Percentiles rank a stretch among this genome's conserved stretches.
These are phyloP conservation scores for Populus alba DNA, from an alignment of 345 rosid species.

Conservation along the genomic window DNA sequence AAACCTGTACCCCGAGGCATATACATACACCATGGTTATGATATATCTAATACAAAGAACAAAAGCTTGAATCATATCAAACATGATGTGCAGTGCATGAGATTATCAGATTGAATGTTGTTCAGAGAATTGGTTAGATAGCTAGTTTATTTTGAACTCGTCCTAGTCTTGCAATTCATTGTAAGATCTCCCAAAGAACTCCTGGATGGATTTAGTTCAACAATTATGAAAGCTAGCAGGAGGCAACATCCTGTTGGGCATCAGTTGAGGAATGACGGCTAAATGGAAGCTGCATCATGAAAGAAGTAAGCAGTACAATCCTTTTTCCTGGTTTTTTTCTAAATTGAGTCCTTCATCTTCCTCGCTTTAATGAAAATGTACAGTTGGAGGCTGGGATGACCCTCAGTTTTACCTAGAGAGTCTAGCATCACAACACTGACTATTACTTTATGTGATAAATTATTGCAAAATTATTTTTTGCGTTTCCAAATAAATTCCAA, in stretches of 20 bases:
- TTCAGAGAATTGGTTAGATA: background rate
- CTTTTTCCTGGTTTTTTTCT: background rate
- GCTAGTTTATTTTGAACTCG: background rate
- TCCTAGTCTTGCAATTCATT: background rate
- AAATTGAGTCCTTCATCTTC: no score
- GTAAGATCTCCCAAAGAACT: background rate
- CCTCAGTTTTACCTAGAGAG: background rate
- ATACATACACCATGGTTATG: background rate
- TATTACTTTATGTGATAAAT: background rate
- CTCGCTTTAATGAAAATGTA: background rate
- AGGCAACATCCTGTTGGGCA: background rate
- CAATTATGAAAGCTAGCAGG: background rate
- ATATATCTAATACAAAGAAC: background rate
- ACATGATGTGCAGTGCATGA: background rate
- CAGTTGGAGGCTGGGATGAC: background rate
- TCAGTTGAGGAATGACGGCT: background rate
- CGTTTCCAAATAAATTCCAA: background rate
- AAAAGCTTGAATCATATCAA: background rate
- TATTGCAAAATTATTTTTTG: background rate
- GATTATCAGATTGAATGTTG: background rate
- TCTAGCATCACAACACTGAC: background rate
- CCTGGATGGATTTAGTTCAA: background rate
- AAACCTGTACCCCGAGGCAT: constrained; percentile 47
- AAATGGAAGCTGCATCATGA: background rate
- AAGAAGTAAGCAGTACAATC: background rate